These are phyloP conservation scores for Calonectria multiphialidica DNA, from an alignment of 2,329 filamentous ascomycete species.

Conservation along the genomic window DNA sequence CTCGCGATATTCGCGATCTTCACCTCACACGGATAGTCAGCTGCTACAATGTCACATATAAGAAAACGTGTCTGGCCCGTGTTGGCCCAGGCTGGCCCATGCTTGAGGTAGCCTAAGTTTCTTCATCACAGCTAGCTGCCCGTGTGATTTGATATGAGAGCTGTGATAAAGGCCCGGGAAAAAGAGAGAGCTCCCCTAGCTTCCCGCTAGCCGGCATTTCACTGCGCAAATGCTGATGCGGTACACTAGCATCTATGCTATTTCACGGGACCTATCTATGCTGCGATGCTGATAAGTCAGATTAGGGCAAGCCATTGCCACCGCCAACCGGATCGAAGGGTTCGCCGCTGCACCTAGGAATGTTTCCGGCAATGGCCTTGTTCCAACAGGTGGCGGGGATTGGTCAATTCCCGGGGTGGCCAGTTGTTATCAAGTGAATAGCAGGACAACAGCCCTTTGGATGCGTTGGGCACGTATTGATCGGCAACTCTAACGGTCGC, in stretches of 20 bases:
- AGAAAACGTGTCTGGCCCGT: slow-evolving; percentile 19
- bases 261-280: not conserved
- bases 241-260: not conserved
- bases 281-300: not conserved
- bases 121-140: not conserved
- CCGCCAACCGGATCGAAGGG: not conserved
- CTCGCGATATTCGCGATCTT: not conserved
- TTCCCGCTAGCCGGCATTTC: slow-evolving; percentile 1
- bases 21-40: not conserved
- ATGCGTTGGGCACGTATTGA: slow-evolving; percentile 8
- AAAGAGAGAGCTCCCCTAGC: not conserved
- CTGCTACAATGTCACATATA: not conserved
- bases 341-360: not conserved
- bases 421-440: not conserved
- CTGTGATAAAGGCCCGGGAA: not conserved
- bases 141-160: not conserved
- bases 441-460: not conserved
- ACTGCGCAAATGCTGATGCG: not conserved
- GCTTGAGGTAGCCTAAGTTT: not conserved
- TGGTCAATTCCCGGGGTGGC: not conserved
- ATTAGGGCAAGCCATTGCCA: not conserved
- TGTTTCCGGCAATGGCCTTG: slow-evolving; percentile 11
- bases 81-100: slow-evolving; percentile 15
- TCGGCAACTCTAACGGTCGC: slow-evolving; percentile 15
- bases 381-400: not conserved